Evolutionary conservation across 768 basidiomycete species (phyloP).

Genomic region (Boletus vinaceobasis): DNA sequence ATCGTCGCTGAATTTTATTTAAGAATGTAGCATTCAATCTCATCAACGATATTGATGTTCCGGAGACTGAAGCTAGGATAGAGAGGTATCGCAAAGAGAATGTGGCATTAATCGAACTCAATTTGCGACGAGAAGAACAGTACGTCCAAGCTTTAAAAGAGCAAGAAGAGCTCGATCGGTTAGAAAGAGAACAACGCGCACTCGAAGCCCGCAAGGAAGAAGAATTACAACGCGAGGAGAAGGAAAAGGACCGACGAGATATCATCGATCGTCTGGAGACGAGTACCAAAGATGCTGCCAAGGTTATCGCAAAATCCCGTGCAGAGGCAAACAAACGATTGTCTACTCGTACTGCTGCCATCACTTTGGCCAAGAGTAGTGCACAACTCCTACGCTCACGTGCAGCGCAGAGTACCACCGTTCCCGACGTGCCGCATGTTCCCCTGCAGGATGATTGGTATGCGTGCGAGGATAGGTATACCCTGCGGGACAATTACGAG

Average conservation of each 20-base stretch:
- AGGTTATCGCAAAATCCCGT: slow-evolving; percentile 66
- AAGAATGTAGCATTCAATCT: slow-evolving; percentile 79
- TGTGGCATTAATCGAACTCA: slow-evolving; percentile 77
- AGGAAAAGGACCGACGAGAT: slow-evolving; percentile 65
- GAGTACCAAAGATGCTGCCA: slow-evolving; percentile 65
- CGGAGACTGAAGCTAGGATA: slow-evolving; percentile 81
- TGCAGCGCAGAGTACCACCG: slow-evolving; percentile 58
- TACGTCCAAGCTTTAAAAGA: slow-evolving; percentile 69
- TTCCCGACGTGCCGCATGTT: slow-evolving; percentile 78
- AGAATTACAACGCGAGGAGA: slow-evolving; percentile 74
- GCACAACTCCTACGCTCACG: slow-evolving; percentile 57
- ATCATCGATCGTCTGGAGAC: slow-evolving; percentile 82
- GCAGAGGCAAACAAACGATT: slow-evolving; percentile 62
- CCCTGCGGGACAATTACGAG: slow-evolving; percentile 55
- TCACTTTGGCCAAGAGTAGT: slow-evolving; percentile 41
- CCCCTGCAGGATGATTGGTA: slow-evolving; percentile 77
- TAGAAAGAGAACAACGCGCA: slow-evolving; percentile 67
- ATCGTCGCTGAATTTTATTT: not conserved
- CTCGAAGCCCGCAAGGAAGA: slow-evolving; percentile 62
- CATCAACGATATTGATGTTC: slow-evolving; percentile 81
- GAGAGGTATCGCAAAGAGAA: slow-evolving; percentile 77
- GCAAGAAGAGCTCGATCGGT: slow-evolving; percentile 76
- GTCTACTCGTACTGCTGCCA: slow-evolving; percentile 48
- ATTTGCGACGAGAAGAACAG: slow-evolving; percentile 77
- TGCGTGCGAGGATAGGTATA: slow-evolving; percentile 67